Evolutionary conservation across 257 asterid genomes (phyloP).

Genomic region (Salvia hispanica): DNA sequence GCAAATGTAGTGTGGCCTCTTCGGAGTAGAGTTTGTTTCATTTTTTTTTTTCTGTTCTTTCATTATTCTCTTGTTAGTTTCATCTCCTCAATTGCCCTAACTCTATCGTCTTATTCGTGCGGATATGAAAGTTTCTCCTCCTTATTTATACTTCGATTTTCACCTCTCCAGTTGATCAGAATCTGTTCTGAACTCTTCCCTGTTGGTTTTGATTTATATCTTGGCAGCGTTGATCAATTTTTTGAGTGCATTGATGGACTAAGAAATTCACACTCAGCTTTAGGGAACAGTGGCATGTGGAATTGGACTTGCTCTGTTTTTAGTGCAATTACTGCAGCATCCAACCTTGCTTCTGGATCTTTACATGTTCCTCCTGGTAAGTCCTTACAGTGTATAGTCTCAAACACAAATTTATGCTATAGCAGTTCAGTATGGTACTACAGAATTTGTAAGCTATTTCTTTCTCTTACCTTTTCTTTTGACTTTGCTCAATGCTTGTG

Average conservation of each 20-base stretch:
- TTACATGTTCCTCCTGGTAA: slow-evolving; percentile 73
- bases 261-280: slow-evolving; percentile 88
- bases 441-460: background rate
- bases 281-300: slow-evolving; percentile 97
- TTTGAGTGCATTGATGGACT: slow-evolving; percentile 95
- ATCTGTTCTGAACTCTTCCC: slow-evolving; percentile 30
- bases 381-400: slow-evolving; percentile 29
- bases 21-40: too few relatives aligned
- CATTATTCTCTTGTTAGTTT: too few relatives aligned
- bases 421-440: slow-evolving; percentile 14
- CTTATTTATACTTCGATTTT: slow-evolving; percentile 9
- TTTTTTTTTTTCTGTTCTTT: too few relatives aligned
- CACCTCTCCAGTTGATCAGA: background rate
- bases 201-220: slow-evolving; percentile 29
- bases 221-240: slow-evolving; percentile 94
- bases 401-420: background rate
- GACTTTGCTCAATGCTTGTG: background rate
- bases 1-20: too few relatives aligned
- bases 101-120: background rate
- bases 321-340: slow-evolving; percentile 93
- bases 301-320: slow-evolving; percentile 95
- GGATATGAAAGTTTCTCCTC: slow-evolving; percentile 14
- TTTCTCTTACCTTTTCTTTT: background rate
- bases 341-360: slow-evolving; percentile 97
- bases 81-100: too few relatives aligned